phyloP scores from a whole-genome alignment of 2,329 filamentous ascomycete genomes.

The Tolypocladium ovalisporum region DNA sequence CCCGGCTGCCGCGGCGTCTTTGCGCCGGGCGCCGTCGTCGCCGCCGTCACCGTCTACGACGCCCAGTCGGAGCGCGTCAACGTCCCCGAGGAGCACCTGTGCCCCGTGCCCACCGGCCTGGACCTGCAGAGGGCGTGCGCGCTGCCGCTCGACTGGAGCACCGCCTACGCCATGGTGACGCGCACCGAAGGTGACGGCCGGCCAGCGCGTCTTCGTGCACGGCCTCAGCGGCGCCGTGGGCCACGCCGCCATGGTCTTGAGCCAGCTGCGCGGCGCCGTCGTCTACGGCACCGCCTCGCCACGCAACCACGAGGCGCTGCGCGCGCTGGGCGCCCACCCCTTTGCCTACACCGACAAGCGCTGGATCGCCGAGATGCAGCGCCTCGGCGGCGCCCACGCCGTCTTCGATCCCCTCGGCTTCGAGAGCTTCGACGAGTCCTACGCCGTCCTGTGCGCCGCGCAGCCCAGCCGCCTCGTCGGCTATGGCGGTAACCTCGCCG shows the following conservation, averaged over 20 bases:
- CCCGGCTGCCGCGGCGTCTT: constrained; percentile 17
- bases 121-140: constrained; percentile 29
- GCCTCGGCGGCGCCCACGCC: constrained; percentile 32
- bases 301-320: constrained; percentile 31
- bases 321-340: constrained; percentile 25
- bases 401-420: constrained; percentile 39
- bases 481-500: constrained; percentile 24
- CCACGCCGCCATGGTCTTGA: constrained; percentile 28
- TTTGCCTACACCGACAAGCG: constrained; percentile 37
- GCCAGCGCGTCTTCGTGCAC: constrained; percentile 38
- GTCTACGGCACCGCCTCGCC: constrained; percentile 38
- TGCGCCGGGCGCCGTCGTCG: constrained; percentile 21
- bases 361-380: constrained; percentile 35
- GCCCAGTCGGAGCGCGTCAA: constrained; percentile 34
- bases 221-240: constrained; percentile 39
- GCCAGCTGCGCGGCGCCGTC: constrained; percentile 29
- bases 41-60: constrained; percentile 27
- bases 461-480: constrained; percentile 27
- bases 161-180: constrained; percentile 26
- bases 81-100: constrained; percentile 32
- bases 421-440: constrained; percentile 39
- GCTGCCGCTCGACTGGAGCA: constrained; percentile 34
- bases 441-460: constrained; percentile 24
- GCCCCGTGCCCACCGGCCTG: constrained; percentile 27
- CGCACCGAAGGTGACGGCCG: constrained; percentile 26